These are phyloP conservation scores for Aspergillus novofumigatus DNA, from an alignment of 2,329 filamentous ascomycete genomes.

Conservation along the genomic window DNA sequence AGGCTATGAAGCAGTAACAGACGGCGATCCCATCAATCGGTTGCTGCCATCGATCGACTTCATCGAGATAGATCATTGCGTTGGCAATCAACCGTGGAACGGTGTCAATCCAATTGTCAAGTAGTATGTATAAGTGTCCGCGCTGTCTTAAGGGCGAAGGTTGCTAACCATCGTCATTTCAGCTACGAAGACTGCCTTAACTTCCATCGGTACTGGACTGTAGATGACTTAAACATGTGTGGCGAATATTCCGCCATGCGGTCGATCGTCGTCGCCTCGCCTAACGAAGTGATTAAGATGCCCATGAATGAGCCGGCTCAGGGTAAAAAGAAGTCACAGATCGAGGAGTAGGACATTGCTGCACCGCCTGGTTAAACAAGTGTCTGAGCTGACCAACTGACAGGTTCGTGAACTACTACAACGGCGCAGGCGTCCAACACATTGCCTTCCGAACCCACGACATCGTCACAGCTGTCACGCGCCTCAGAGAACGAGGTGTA, in stretches of 20 bases:
- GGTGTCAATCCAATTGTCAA: conserved; percentile 62
- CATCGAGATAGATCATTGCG: conserved; percentile 82
- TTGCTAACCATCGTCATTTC: neutral
- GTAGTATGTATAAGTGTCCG: conserved; percentile 39
- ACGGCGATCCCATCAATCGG: conserved; percentile 40
- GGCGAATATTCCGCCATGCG: conserved; percentile 84
- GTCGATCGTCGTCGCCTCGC: conserved; percentile 79
- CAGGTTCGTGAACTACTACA: conserved; percentile 69
- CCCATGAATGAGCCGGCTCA: conserved; percentile 89
- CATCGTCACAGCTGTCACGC: conserved; percentile 68
- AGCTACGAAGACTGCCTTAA: conserved; percentile 79
- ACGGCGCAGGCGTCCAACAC: conserved; percentile 81
- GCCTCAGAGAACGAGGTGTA: conserved; percentile 72
- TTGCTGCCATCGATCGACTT: conserved; percentile 62
- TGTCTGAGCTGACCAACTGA: conserved; percentile 1
- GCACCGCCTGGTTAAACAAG: neutral
- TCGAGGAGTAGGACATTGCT: conserved; percentile 64
- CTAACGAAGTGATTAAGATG: conserved; percentile 86
- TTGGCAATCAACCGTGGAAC: conserved; percentile 90
- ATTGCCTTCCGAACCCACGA: conserved; percentile 77
- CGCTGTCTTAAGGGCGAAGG: conserved; percentile 11
- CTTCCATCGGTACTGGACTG: conserved; percentile 93
- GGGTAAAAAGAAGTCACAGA: conserved; percentile 83
- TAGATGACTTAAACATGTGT: conserved; percentile 84
- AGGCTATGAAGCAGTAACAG: conserved; percentile 58